These are phyloP conservation scores for Fomitopsis schrenkii DNA, from an alignment of 1,284 basidiomycete species.

Conservation along the genomic window DNA sequence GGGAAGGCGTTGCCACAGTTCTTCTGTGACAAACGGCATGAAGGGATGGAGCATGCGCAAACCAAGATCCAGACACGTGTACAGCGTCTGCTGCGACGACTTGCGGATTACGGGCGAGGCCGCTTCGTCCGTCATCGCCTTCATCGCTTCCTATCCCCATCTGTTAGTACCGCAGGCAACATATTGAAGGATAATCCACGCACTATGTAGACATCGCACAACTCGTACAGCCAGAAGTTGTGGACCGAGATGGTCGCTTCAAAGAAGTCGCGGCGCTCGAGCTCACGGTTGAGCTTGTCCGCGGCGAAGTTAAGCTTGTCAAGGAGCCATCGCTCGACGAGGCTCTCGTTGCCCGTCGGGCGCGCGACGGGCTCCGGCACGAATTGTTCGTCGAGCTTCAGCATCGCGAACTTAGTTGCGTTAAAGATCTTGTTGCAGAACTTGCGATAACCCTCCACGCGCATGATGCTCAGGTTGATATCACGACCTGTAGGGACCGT, in stretches of 20 bases:
- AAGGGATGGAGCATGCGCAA: slow-evolving; percentile 92
- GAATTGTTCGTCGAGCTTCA: slow-evolving; percentile 85
- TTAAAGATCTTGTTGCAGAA: slow-evolving; percentile 99
- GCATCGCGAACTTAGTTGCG: slow-evolving; percentile 97
- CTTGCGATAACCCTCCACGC: slow-evolving; percentile 99
- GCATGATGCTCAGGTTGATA: slow-evolving; percentile 93
- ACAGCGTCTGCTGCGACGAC: slow-evolving; percentile 95
- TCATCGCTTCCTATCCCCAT: slow-evolving; percentile 85
- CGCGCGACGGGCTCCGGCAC: slow-evolving; percentile 68
- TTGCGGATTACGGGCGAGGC: slow-evolving; percentile 58
- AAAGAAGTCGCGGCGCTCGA: slow-evolving; percentile 91
- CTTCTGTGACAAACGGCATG: slow-evolving; percentile 99
- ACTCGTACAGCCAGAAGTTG: slow-evolving; percentile 98
- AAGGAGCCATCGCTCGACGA: slow-evolving; percentile 95
- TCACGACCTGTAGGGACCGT: slow-evolving; percentile 63
- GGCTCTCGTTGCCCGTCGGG: slow-evolving; percentile 86
- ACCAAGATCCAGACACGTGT: slow-evolving; percentile 91
- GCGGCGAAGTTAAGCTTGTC: slow-evolving; percentile 90
- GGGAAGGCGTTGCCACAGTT: slow-evolving; percentile 96
- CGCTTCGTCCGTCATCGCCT: slow-evolving; percentile 87
- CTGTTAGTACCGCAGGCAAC: not conserved
- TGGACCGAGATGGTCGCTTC: slow-evolving; percentile 81
- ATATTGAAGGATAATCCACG: not conserved
- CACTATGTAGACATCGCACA: slow-evolving; percentile 98
- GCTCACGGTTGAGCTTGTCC: slow-evolving; percentile 69